Evolutionary conservation across 805 yeast species (phyloP), one percentile per base, ranked within the genome.

Genomic region (Pichia californica): DNA sequence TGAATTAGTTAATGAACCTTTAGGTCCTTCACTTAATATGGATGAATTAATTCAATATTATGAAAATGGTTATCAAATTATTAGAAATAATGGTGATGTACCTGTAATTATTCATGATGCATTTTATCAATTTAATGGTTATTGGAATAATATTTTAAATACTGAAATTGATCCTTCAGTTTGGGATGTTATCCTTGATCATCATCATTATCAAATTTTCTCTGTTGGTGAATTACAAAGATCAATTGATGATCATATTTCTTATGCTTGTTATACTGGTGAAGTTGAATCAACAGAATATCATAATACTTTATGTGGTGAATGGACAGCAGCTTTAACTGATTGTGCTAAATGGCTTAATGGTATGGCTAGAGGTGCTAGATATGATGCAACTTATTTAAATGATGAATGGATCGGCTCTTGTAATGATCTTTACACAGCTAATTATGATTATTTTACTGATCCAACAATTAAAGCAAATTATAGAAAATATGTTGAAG

Each of bases 191-290:
- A 75, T 85, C 23, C 65, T 88, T 38, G 96, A 89, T 61, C 95
- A 87, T 64, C 96, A 89, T 64, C 88, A 83, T 61, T 89, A 89
- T 68, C 94, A 87, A 67, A 91, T 86, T 18, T 89, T 89, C 64
- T 70, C 80, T 28, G 65, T 70, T 21, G 77, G 69, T 36, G 83
- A 86, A 64, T 70, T 88, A 46, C 56, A 68, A 41, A 71, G 79
- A 55, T 43, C 66, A 40, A 69, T 84, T 41, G 85, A 79, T 52
- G 76, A 78, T 36, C 93, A 83, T 55, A 54, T 91, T 40, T 51
- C 63, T 28, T 77, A 83, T 58, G 58, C 62, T 19, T 74, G 77
- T 67, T 80, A 77, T 38, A 45, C 62, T 45, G 70, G 70, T 43
- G 52, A 67, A 15, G 59, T 64, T 40, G 65, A 73, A 31, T 45